These are phyloP conservation scores for Paxillus involutus DNA, from an alignment of 768 basidiomycete species.

Conservation along the genomic window DNA sequence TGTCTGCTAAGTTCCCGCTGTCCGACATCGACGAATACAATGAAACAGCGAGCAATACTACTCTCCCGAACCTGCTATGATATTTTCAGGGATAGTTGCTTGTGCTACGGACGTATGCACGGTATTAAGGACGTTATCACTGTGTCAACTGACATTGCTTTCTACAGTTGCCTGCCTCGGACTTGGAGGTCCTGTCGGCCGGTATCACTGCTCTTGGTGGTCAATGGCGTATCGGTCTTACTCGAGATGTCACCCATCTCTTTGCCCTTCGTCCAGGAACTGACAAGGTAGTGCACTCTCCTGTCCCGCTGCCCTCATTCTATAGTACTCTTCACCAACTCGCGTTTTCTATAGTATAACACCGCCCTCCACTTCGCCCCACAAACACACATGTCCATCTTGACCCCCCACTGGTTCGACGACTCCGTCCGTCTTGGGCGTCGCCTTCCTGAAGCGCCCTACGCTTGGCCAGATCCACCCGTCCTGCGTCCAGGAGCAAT, in stretches of 20 bases:
- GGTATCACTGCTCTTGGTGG: constrained; percentile 79
- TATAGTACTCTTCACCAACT: not conserved
- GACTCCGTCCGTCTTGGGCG: constrained; percentile 65
- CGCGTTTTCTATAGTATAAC: constrained; percentile 32
- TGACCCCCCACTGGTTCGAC: constrained; percentile 95
- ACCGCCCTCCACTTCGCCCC: constrained; percentile 58
- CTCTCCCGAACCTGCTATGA: constrained; percentile 73
- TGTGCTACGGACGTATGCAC: constrained; percentile 62
- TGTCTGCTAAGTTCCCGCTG: not conserved
- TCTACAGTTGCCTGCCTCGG: constrained; percentile 54
- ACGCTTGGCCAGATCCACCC: constrained; percentile 74
- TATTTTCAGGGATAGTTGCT: constrained; percentile 83
- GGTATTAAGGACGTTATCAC: not conserved
- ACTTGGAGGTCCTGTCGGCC: constrained; percentile 71
- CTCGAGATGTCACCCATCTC: constrained; percentile 85
- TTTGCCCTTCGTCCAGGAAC: constrained; percentile 57
- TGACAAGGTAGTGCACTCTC: constrained; percentile 34
- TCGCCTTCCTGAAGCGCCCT: constrained; percentile 50
- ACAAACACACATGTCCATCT: constrained; percentile 57
- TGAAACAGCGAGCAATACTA: constrained; percentile 52
- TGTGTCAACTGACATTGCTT: not conserved
- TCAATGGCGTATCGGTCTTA: constrained; percentile 74
- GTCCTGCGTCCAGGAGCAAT: constrained; percentile 36
- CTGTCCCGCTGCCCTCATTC: not conserved
- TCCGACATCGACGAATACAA: constrained; percentile 1